A percentile compares a stretch with the other conserved stretches of the same genome.
These are phyloP conservation scores for Aspergillus asperescens DNA, from an alignment of 495 filamentous ascomycete species.

Conservation along the genomic window DNA sequence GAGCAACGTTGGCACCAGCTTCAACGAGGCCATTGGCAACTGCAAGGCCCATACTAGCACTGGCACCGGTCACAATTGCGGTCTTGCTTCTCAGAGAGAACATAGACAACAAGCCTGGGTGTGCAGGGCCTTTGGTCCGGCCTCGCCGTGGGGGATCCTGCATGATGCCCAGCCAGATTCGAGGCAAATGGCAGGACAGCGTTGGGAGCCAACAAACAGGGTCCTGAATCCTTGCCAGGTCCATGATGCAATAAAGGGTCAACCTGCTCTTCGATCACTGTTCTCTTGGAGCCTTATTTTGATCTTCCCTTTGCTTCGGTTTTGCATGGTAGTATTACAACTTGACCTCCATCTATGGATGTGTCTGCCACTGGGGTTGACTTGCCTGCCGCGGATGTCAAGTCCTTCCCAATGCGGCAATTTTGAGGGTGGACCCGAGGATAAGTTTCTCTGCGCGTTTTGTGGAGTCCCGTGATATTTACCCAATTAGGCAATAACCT, in stretches of 20 bases:
- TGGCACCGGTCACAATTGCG: constrained; percentile 78
- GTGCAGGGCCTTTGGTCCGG: constrained; percentile 54
- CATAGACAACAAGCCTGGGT: constrained; percentile 63
- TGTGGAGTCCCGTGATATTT: background rate
- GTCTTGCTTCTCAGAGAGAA: constrained; percentile 82
- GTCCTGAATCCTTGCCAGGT: background rate
- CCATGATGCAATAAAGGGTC: background rate
- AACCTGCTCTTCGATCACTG: background rate
- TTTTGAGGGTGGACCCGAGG: no score
- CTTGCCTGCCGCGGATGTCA: no score
- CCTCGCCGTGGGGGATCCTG: constrained; percentile 56
- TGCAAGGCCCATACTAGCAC: constrained; percentile 72
- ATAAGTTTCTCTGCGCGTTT: no score
- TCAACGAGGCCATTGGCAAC: constrained; percentile 76
- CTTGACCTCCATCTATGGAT: no score
- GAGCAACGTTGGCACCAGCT: constrained; percentile 79
- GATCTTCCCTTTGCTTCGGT: no score
- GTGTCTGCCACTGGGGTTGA: no score
- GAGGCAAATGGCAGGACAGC: constrained; percentile 7
- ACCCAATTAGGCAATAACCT: constrained; percentile 4
- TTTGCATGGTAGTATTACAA: no score
- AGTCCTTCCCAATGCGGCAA: no score
- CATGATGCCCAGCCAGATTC: no score
- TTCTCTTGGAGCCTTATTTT: background rate
- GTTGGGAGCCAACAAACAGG: background rate